Conservation (phyloP, 225 moss, liverwort and hornwort genomes). For the Polytrichum commune region DNA sequence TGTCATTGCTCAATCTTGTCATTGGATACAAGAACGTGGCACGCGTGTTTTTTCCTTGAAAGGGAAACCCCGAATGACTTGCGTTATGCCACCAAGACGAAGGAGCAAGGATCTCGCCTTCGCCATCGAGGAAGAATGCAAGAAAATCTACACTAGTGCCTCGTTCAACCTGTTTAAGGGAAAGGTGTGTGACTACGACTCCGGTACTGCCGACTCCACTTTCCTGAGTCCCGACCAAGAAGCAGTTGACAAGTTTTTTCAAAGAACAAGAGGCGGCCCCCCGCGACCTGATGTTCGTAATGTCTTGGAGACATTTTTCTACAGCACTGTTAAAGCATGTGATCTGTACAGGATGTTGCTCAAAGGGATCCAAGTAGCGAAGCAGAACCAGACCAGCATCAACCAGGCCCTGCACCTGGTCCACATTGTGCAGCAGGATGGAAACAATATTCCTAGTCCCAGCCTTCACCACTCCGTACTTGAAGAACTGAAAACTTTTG, state of each 20-base stretch:
- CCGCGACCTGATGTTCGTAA: conserved; percentile 19
- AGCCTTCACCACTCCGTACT: conserved; percentile 13
- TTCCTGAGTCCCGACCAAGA: conserved; percentile 32
- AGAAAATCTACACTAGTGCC: conserved; percentile 19
- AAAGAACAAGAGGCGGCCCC: conserved; percentile 14
- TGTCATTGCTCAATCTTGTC: too few species aligned
- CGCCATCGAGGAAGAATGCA: conserved; percentile 26
- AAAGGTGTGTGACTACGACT: conserved; percentile 27
- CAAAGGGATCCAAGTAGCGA: conserved; percentile 18
- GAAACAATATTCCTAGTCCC: conserved; percentile 7
- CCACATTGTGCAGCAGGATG: conserved; percentile 17
- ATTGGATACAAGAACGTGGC: too few species aligned
- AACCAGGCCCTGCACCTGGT: conserved; percentile 27
- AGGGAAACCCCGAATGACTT: conserved; percentile 4
- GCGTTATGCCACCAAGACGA: conserved; percentile 19
- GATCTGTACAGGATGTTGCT: conserved; percentile 23
- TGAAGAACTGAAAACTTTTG: conserved; percentile 18
- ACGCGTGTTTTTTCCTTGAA: background rate
- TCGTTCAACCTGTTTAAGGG: conserved; percentile 23
- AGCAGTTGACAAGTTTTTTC: conserved; percentile 24
- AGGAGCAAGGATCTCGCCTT: conserved; percentile 19
- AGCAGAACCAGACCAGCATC: conserved; percentile 24
- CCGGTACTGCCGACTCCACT: conserved; percentile 15
- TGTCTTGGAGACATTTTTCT: conserved; percentile 19
- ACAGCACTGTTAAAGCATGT: conserved; percentile 26